Evolutionary conservation across 495 filamentous ascomycete species (phyloP), one percentile per base, ranked within the genome.

Genomic region (Penicillium ochrochloron): DNA sequence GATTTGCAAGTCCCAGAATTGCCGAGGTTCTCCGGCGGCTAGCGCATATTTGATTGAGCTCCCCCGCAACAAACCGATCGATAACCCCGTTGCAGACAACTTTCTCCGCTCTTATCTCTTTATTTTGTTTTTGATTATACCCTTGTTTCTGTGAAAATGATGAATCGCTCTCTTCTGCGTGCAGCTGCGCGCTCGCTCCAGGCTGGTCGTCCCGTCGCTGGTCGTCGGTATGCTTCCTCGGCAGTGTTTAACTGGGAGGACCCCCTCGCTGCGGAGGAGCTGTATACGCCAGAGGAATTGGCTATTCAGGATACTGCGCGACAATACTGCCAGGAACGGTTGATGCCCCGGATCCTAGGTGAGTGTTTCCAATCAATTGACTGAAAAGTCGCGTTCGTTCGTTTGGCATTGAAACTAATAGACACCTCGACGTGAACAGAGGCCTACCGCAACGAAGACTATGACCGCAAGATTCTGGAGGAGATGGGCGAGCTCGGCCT

Each of bases 401-500:
- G 19, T 31, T 52, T 0, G 14, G 14, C 23, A 15, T 29, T 29
- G 23, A n/a, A 31, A 52, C 48, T 52, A 52, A 52, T 15, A 17
- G 15, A 5, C 25, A 52, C 21, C 12, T 52, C 33, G 57, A 21
- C 51, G 19, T 48, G 17, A 23, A 3, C 66, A 97, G 95, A 98
- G 80, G 96, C 95, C 65, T 97, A 97, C 79, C 87, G 95, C 67
- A 90, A 94, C 63, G 95, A 99, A 76, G 73, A 96, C 73, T 99
- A 94, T 76, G 95, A 99, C 76, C 85, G 84, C 59, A 85, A 87
- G 62, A 97, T 99, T 53, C 84, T 98, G 25, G 84, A 86, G 71
- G 95, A 99, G 78, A 99, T 99, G 95, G 95, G 95, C 62, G 93
- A 96, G 69, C 80, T 99, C 17, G 95, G 95, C 37, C 84, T 99